A percentile compares a stretch with the other conserved stretches of the same genome.
Evolutionary conservation across 257 asterid genomes (phyloP).

Genomic region (Oldenlandia corymbosa): DNA sequence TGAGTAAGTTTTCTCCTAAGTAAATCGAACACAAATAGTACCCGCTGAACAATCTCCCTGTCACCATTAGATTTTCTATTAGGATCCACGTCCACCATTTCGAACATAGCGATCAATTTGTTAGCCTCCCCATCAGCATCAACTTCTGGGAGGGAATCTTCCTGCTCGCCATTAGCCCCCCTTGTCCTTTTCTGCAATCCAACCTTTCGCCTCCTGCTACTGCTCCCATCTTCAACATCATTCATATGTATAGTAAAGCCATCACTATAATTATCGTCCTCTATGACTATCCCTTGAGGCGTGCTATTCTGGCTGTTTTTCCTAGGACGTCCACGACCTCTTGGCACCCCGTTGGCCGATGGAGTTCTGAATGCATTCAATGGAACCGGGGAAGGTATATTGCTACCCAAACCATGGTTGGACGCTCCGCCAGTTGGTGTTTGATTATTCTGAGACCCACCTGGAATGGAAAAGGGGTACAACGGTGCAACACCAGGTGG

Average conservation of each 20-base stretch:
- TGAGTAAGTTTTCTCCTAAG: slow-evolving; percentile 57
- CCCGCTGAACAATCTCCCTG: slow-evolving; percentile 36
- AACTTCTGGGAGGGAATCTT: slow-evolving; percentile 21
- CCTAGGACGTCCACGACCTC: slow-evolving; percentile 22
- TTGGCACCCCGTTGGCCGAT: slow-evolving; percentile 41
- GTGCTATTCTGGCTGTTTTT: slow-evolving; percentile 25
- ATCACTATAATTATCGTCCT: slow-evolving; percentile 52
- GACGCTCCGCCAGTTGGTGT: slow-evolving; percentile 21
- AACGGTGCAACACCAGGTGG: slow-evolving; percentile 86
- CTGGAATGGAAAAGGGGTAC: slow-evolving; percentile 57
- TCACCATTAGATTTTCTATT: slow-evolving; percentile 54
- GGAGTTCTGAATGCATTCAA: slow-evolving; percentile 72
- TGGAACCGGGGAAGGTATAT: slow-evolving; percentile 60
- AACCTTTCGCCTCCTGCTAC: slow-evolving; percentile 43
- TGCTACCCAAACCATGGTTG: slow-evolving; percentile 29
- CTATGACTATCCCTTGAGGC: slow-evolving; percentile 30
- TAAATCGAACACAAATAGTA: slow-evolving; percentile 55
- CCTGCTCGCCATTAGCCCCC: slow-evolving; percentile 22
- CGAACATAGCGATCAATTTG: slow-evolving; percentile 38
- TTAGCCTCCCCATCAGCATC: slow-evolving; percentile 44
- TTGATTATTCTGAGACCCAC: slow-evolving; percentile 26
- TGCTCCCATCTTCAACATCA: slow-evolving; percentile 41
- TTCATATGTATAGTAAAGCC: slow-evolving; percentile 20
- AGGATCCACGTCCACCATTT: slow-evolving; percentile 50
- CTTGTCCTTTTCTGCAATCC: slow-evolving; percentile 27